These are phyloP conservation scores for Quercus dentata DNA, from an alignment of 306 rosid species.

Conservation along the genomic window DNA sequence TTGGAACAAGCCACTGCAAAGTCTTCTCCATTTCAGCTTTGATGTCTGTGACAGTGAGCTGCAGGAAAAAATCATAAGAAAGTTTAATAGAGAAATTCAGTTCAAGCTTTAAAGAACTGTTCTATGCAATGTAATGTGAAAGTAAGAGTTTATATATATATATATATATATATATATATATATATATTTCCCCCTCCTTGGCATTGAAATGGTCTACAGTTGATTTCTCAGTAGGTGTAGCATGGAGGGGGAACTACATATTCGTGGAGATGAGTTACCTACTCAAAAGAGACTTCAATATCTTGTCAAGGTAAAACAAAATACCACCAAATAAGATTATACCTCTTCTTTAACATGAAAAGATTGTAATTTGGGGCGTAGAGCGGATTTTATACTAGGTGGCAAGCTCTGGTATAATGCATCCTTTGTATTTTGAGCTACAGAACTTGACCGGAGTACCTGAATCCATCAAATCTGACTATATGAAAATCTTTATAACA, in stretches of 20 bases:
- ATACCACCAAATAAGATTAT: constrained; percentile 23
- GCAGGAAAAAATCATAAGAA: constrained; percentile 27
- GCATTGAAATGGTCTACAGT: neutral
- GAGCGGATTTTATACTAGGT: constrained; percentile 60
- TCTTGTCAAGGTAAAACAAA: neutral
- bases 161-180: too few species aligned
- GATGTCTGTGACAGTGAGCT: constrained; percentile 61
- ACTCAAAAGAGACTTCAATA: neutral
- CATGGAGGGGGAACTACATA: neutral
- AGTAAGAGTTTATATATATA: too few species aligned
- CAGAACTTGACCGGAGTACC: constrained; percentile 75
- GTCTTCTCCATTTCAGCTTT: constrained; percentile 91
- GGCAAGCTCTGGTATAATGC: constrained; percentile 80
- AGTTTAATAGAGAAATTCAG: constrained; percentile 9
- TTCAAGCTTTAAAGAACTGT: neutral
- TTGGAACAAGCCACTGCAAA: constrained; percentile 76
- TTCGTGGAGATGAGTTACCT: neutral
- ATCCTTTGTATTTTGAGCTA: constrained; percentile 78
- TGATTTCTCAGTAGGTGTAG: neutral
- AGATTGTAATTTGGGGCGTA: constrained; percentile 67
- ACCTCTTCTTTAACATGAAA: constrained; percentile 58
- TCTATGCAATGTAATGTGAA: neutral
- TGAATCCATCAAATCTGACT: constrained; percentile 29
- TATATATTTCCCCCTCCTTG: neutral
- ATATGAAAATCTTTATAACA: constrained; percentile 12